Evolutionary conservation across 441 rosid genomes (phyloP).

Genomic region (Aleurites moluccanus): DNA sequence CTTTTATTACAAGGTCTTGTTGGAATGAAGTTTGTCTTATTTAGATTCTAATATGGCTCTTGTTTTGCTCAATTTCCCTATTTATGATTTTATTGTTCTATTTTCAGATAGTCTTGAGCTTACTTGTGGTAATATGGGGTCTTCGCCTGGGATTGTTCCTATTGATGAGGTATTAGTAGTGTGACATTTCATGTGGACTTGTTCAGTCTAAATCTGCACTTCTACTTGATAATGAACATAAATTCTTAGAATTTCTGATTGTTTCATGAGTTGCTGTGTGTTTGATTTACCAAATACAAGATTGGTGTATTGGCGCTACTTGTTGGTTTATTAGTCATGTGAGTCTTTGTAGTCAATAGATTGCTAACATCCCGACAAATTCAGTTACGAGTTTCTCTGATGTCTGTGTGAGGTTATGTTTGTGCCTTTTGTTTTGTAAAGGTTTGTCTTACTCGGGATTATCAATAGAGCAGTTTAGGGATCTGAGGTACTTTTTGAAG

Average conservation of each 20-base stretch:
- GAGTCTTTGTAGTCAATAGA: neutral
- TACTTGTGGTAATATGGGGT: conserved; percentile 76
- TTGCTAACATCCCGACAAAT: neutral
- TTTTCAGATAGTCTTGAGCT: conserved; percentile 66
- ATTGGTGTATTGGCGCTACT: neutral
- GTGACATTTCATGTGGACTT: neutral
- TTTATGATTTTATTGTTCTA: conserved; percentile 17
- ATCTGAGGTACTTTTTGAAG: neutral
- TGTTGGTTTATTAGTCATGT: neutral
- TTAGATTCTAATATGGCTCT: conserved; percentile 8
- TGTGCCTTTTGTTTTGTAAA: neutral
- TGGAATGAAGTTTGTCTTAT: neutral
- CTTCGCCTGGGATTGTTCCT: conserved; percentile 82
- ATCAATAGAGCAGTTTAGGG: neutral
- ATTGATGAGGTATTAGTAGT: conserved; percentile 62
- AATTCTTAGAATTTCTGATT: neutral
- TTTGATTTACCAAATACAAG: neutral
- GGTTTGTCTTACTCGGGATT: neutral
- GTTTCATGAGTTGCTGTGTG: neutral
- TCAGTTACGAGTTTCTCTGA: neutral
- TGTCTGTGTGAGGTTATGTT: neutral
- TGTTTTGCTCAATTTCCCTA: conserved; percentile 2
- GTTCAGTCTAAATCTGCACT: neutral
- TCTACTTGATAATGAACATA: neutral
- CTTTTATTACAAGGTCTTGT: neutral